Evolutionary conservation across 305 asterid species (phyloP), one percentile per base, ranked within the genome.

Genomic region (Ilex paraguariensis): DNA sequence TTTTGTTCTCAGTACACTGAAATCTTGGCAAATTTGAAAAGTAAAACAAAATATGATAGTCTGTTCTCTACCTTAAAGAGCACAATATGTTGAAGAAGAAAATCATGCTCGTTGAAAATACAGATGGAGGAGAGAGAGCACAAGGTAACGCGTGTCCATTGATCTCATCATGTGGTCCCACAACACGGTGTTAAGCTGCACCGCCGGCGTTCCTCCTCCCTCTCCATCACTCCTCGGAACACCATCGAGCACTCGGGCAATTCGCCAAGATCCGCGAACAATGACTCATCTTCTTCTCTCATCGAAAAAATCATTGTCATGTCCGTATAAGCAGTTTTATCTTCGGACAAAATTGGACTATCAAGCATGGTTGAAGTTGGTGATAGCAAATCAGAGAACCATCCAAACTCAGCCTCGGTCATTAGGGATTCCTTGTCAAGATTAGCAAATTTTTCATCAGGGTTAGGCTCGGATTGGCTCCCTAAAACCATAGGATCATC

Each of bases 161-260:
- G 17, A 60, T 51, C 17, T 80, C 67, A 82, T 28, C 80, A 62
- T 12, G 79, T 81, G 74, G 91, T 81, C n/a, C 78, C 76, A 53
- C 74, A 79, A 76, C 76, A 78, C 3, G 76, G 63, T 15, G 95
- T 64, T 76, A 87, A 61, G 57, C 79, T 70, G 13, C 71, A 78
- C 67, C 78, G 85, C 61, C 81, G 83, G 56, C 68, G 77, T 66
- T 70, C 84, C 65, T 79, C 86, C 56, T 76, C 89, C 54, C 77
- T 74, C 61, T 73, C 84, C 74, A 73, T 71, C 87, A 81, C 73
- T 64, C 82, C 89, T 2, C 83, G 81, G 77, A 91, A 91, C 14
- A 85, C 98, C 40, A 76, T 71, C 1, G 97, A 85, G 45, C 90
- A 92, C 74, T 92, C 98, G 76, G 98, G 98, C 82, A 92, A 40